phyloP scores from a whole-genome alignment of 2,329 filamentous ascomycete genomes.

The Cyanodermella asteris region DNA sequence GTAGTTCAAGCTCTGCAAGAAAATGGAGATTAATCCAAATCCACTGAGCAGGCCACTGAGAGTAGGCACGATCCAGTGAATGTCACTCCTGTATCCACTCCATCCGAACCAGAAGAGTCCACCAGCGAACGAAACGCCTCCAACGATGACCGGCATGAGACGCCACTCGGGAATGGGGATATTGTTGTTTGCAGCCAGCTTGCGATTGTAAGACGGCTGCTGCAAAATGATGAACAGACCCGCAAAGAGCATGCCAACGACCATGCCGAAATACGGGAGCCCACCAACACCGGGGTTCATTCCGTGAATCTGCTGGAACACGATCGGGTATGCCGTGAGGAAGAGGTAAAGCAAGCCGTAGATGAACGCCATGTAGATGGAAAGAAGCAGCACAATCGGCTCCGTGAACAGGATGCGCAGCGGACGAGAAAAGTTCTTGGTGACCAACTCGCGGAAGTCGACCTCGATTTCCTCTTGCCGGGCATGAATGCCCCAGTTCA shows the following conservation, averaged over 20 bases:
- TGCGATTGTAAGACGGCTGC: constrained; percentile 46
- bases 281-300: constrained; percentile 50
- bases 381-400: constrained; percentile 21
- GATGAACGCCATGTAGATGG: constrained; percentile 15
- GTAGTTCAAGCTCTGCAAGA: constrained; percentile 35
- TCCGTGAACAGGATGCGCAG: constrained; percentile 21
- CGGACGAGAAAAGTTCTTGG: constrained; percentile 30
- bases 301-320: constrained; percentile 32
- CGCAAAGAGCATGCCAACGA: constrained; percentile 47
- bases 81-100: constrained; percentile 31
- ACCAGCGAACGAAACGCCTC: constrained; percentile 28
- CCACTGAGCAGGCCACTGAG: constrained; percentile 26
- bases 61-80: constrained; percentile 21
- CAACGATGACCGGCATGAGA: constrained; percentile 30
- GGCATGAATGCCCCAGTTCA: constrained; percentile 41
- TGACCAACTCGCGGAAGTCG: constrained; percentile 25
- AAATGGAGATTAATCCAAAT: constrained; percentile 35
- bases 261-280: constrained; percentile 69
- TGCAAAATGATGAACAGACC: constrained; percentile 39
- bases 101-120: constrained; percentile 64
- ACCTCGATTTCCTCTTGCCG: constrained; percentile 32
- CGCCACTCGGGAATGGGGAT: constrained; percentile 36
- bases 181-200: constrained; percentile 43
- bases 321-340: constrained; percentile 9
- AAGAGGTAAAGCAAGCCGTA: constrained; percentile 13